phyloP scores from a whole-genome alignment of 305 asterid species.

The Solanum hybrid region DNA sequence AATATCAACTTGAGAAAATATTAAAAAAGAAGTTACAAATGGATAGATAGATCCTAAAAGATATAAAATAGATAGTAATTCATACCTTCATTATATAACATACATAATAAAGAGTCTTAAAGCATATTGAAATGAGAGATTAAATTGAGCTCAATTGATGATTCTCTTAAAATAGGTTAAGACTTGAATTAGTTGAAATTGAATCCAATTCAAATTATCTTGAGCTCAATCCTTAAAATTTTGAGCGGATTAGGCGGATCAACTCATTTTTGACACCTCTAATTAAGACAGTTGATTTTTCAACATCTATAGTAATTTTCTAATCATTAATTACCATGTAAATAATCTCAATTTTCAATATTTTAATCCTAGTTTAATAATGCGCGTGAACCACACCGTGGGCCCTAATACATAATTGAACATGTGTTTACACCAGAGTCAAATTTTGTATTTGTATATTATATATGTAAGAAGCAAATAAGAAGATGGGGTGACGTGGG shows the following conservation, averaged over 20 bases:
- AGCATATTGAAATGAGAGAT: no score
- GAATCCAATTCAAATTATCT: no score
- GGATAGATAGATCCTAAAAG: no score
- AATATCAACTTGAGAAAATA: no score
- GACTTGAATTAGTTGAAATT: no score
- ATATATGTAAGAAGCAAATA: neutral
- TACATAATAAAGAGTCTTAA: no score
- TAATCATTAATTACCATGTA: neutral
- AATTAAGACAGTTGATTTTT: neutral
- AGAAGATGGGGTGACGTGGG: neutral
- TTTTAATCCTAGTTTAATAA: neutral
- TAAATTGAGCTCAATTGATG: neutral
- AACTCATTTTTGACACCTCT: neutral
- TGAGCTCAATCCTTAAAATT: no score
- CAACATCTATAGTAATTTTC: neutral
- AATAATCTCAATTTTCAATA: neutral
- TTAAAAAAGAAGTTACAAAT: neutral
- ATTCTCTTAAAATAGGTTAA: neutral
- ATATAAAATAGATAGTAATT: no score
- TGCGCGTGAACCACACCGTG: neutral
- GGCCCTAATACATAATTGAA: neutral
- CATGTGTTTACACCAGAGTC: neutral
- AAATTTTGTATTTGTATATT: neutral
- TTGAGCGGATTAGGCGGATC: neutral
- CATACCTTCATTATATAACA: no score